A percentile compares a stretch with the other conserved stretches of the same genome.
Evolutionary conservation across 805 yeast species (phyloP).

Genomic region (Spathaspora girioi): DNA sequence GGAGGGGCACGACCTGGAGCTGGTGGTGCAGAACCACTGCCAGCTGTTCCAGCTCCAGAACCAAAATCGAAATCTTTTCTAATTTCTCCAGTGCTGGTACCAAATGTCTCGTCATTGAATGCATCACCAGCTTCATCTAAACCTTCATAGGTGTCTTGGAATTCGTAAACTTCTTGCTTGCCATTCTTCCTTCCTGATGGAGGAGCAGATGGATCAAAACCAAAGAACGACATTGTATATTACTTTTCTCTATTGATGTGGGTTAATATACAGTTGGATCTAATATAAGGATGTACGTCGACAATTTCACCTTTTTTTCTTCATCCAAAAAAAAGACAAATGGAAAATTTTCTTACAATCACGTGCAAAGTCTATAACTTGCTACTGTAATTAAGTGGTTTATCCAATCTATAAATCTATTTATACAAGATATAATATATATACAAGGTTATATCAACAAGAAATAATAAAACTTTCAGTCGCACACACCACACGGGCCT

Average conservation of each 20-base stretch:
- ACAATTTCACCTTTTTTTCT: neutral
- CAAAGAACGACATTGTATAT: conserved; percentile 61
- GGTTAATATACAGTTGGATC: neutral
- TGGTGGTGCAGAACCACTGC: conserved; percentile 13
- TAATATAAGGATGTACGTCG: neutral
- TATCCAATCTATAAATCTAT: neutral
- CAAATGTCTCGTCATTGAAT: conserved; percentile 77
- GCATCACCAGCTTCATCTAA: conserved; percentile 79
- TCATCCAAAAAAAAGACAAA: neutral
- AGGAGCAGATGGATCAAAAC: conserved; percentile 52
- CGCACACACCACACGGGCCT: too few species aligned
- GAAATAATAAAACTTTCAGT: too few species aligned
- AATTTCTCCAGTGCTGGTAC: conserved; percentile 41
- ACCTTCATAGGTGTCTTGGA: conserved; percentile 82
- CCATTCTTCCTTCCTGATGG: conserved; percentile 14
- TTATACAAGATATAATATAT: neutral
- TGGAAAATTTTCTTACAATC: neutral
- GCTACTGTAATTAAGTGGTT: too few species aligned
- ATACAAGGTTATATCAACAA: neutral
- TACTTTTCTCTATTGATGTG: neutral
- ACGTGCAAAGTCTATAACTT: neutral
- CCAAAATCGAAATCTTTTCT: conserved; percentile 69
- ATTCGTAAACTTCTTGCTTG: conserved; percentile 49
- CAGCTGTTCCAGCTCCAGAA: conserved; percentile 13
- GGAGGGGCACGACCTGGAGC: too few species aligned